These are phyloP conservation scores for Sclerotinia borealis DNA, from an alignment of 2,329 filamentous ascomycete genomes.

Conservation along the genomic window DNA sequence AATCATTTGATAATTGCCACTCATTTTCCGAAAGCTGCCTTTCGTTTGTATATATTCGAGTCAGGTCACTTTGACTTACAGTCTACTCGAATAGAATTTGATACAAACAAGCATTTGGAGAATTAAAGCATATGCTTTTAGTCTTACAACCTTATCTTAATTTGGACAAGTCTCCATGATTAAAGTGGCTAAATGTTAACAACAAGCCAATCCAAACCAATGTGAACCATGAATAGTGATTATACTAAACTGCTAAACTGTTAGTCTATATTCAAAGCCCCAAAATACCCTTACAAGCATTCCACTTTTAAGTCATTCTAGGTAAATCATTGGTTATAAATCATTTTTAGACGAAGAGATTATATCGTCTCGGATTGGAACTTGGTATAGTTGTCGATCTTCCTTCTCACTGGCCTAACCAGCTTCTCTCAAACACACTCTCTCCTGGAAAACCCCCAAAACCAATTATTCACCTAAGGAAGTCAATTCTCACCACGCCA, in stretches of 20 bases:
- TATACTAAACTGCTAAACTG: background rate
- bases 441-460: slow-evolving; percentile 4
- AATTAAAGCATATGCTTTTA: background rate
- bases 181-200: background rate
- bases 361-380: background rate
- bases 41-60: background rate
- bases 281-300: background rate
- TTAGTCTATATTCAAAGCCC: background rate
- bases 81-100: background rate
- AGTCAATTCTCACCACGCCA: background rate
- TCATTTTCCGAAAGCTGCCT: background rate
- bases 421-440: background rate
- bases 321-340: background rate
- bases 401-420: background rate
- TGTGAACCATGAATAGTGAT: background rate
- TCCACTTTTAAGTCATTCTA: background rate
- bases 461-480: background rate
- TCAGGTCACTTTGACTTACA: background rate
- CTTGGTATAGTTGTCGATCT: slow-evolving; percentile 2
- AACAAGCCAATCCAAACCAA: background rate
- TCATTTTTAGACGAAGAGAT: background rate
- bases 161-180: background rate
- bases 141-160: background rate
- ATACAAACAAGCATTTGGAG: background rate
- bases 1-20: background rate